Evolutionary conservation across 257 asterid species (phyloP).

Genomic region (Fraxinus americana): DNA sequence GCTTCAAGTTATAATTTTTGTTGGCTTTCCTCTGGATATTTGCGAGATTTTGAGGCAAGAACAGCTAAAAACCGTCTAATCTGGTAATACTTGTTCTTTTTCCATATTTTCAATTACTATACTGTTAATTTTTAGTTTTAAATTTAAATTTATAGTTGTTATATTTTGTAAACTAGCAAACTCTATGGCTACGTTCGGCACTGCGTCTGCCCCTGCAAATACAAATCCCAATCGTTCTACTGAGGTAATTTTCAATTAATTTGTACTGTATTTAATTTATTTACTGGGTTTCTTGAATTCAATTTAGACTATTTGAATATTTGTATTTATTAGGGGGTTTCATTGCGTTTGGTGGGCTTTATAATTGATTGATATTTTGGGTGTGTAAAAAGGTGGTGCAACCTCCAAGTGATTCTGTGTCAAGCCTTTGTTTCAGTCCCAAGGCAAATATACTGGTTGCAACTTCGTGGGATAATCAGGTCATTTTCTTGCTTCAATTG

Average conservation of each 20-base stretch:
- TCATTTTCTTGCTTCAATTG: conserved; percentile 11
- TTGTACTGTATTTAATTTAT: conserved; percentile 2
- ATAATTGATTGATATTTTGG: background rate
- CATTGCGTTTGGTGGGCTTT: background rate
- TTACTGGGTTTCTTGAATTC: conserved; percentile 11
- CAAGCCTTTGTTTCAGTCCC: conserved; percentile 89
- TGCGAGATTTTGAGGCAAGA: no score
- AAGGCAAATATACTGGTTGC: conserved; percentile 79
- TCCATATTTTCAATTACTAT: background rate
- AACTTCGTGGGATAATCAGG: conserved; percentile 99
- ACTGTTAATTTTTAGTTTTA: background rate
- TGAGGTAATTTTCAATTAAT: conserved; percentile 50
- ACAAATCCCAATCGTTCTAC: conserved; percentile 77
- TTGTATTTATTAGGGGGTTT: background rate
- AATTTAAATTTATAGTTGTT: background rate
- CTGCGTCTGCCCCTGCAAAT: conserved; percentile 35
- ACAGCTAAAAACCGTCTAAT: background rate
- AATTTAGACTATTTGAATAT: background rate
- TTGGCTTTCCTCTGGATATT: no score
- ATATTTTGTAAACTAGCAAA: background rate
- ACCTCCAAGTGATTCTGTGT: conserved; percentile 82
- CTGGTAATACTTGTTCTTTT: background rate
- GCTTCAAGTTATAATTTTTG: no score
- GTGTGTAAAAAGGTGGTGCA: conserved; percentile 53
- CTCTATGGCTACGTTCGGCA: conserved; percentile 71